Evolutionary conservation across 176 grass and related monocot genomes (phyloP).

Genomic region (Panicum miliaceum): DNA sequence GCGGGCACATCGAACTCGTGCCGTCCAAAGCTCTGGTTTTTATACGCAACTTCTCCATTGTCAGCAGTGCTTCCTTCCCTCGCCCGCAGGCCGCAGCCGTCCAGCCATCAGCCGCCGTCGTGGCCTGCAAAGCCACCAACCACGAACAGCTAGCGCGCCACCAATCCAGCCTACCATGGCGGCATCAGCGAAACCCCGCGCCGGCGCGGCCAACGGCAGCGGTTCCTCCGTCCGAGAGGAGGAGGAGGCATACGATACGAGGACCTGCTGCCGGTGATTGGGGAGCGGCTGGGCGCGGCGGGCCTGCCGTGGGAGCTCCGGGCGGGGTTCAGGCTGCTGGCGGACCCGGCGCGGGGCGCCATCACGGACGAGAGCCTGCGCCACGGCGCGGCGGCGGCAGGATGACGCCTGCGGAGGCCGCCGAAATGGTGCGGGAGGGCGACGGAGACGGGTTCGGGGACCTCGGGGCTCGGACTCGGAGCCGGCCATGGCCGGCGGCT

Average conservation of each 20-base stretch:
- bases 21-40: background rate
- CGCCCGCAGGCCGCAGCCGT: too few relatives aligned
- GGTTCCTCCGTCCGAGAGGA: too few relatives aligned
- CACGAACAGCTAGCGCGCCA: background rate
- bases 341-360: conserved; percentile 55
- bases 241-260: conserved; percentile 67
- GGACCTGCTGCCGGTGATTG: conserved; percentile 82
- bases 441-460: conserved; percentile 13
- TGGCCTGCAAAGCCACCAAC: too few relatives aligned
- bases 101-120: too few relatives aligned
- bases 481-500: too few relatives aligned
- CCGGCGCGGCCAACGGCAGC: background rate
- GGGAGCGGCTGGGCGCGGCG: conserved; percentile 54
- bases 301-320: conserved; percentile 70
- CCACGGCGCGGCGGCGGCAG: conserved; percentile 42
- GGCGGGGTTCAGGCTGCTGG: conserved; percentile 68
- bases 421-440: conserved; percentile 71
- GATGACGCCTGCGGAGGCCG: conserved; percentile 67
- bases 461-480: too few relatives aligned
- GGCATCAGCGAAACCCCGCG: background rate
- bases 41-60: background rate
- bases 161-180: conserved; percentile 1
- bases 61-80: background rate
- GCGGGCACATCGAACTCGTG: too few relatives aligned
- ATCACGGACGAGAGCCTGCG: conserved; percentile 76